Percentiles rank a stretch among this genome's conserved stretches.
phyloP scores from a whole-genome alignment of 75 land plant species.

The Ceratopteris richardii region DNA sequence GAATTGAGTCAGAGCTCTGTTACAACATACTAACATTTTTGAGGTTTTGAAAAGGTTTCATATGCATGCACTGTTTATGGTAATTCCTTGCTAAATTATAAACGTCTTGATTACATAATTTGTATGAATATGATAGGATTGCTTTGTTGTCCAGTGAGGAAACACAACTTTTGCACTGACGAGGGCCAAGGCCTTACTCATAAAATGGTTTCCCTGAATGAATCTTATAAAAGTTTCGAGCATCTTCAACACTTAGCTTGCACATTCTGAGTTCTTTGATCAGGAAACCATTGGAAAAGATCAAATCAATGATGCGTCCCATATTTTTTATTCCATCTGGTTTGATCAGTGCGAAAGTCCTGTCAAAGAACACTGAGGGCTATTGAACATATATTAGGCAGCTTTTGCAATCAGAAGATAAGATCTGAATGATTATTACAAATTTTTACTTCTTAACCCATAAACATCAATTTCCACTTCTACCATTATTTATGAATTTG shows the following conservation, averaged over 20 bases:
- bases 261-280: conserved; percentile 36
- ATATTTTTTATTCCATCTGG: conserved; percentile 31
- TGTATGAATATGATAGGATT: no score
- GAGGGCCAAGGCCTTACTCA: conserved; percentile 16
- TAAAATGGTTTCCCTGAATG: conserved; percentile 34
- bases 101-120: no score
- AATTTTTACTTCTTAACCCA: no score
- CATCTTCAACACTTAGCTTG: conserved; percentile 16
- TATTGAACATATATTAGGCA: neutral
- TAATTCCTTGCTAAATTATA: neutral
- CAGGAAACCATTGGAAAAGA: conserved; percentile 27
- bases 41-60: no score
- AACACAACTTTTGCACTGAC: no score
- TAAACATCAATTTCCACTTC: no score
- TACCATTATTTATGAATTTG: no score
- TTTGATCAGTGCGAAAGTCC: conserved; percentile 37
- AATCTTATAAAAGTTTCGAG: conserved; percentile 21
- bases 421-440: no score
- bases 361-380: conserved; percentile 5
- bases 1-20: conserved; percentile 23
- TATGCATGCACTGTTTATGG: neutral
- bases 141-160: no score
- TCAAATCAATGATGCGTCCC: conserved; percentile 31
- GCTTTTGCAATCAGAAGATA: no score
- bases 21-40: neutral